phyloP scores from a whole-genome alignment of 257 asterid genomes.

The Ligustrum vulgare region DNA sequence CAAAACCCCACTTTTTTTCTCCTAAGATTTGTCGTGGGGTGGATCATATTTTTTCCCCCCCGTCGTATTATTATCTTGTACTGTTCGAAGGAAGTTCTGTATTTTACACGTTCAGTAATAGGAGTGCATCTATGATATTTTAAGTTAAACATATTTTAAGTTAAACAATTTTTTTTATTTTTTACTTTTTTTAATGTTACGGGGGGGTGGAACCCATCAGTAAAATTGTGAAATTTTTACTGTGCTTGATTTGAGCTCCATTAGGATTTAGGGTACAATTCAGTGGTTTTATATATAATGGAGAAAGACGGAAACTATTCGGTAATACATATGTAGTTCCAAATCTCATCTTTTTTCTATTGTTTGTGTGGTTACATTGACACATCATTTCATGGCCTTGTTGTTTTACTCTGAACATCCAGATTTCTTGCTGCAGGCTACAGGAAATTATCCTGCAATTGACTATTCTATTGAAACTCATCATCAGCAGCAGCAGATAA shows the following conservation, averaged over 20 bases:
- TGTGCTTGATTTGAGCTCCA: slow-evolving; percentile 16
- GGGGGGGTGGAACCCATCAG: slow-evolving; percentile 47
- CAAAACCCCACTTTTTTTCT: neutral
- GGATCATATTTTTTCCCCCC: slow-evolving; percentile 13
- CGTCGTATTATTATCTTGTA: neutral
- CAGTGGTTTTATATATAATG: slow-evolving; percentile 35
- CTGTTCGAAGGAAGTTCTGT: too few species aligned
- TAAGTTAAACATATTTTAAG: slow-evolving; percentile 12
- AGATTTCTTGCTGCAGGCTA: slow-evolving; percentile 51
- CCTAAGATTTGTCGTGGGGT: slow-evolving; percentile 20
- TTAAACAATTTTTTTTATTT: neutral
- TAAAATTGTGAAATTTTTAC: slow-evolving; percentile 21
- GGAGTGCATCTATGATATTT: neutral
- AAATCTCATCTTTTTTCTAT: slow-evolving; percentile 9
- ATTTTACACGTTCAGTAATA: too few species aligned
- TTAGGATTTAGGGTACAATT: slow-evolving; percentile 26
- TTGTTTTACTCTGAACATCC: slow-evolving; percentile 34
- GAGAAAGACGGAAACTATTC: slow-evolving; percentile 61
- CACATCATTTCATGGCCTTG: slow-evolving; percentile 32
- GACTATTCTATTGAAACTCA: slow-evolving; percentile 44
- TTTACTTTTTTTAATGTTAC: neutral
- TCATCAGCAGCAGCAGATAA: neutral
- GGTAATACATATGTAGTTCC: slow-evolving; percentile 36
- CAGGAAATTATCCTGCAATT: slow-evolving; percentile 34
- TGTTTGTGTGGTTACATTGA: slow-evolving; percentile 15